Conservation (phyloP, 495 filamentous ascomycete species). For the Terfezia boudieri region DNA sequence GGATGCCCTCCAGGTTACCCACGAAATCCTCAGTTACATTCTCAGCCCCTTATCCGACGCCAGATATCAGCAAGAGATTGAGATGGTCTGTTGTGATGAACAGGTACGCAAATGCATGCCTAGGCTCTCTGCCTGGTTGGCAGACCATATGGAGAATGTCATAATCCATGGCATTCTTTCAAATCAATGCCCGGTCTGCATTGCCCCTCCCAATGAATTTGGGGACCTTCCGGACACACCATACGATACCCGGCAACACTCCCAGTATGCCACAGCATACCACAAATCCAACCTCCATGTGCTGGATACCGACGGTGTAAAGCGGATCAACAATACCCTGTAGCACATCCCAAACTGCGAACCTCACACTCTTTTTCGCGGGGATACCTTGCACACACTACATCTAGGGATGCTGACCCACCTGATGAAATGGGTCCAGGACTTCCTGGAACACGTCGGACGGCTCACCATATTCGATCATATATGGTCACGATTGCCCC, state of each 20-base stretch:
- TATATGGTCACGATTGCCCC: neutral
- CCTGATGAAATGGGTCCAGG: constrained; percentile 2
- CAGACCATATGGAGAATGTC: no score
- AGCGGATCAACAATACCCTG: neutral
- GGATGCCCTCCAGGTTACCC: neutral
- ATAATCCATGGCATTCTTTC: no score
- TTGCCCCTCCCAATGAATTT: no score
- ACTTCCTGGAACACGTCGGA: neutral
- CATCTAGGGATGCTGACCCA: constrained; percentile 3
- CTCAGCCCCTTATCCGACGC: neutral
- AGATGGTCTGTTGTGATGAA: neutral
- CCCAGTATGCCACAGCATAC: neutral
- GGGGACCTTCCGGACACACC: no score
- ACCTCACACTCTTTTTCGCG: neutral
- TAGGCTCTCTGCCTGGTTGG: neutral
- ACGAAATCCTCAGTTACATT: no score
- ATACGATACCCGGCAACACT: neutral
- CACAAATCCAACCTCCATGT: neutral
- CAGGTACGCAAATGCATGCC: neutral
- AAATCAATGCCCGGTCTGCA: no score
- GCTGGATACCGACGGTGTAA: neutral
- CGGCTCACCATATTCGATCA: neutral
- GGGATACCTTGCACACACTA: neutral
- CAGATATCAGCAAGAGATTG: neutral
- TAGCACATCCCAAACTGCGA: neutral